phyloP scores from a whole-genome alignment of 1,284 basidiomycete species.

The Rhodofomes roseus region DNA sequence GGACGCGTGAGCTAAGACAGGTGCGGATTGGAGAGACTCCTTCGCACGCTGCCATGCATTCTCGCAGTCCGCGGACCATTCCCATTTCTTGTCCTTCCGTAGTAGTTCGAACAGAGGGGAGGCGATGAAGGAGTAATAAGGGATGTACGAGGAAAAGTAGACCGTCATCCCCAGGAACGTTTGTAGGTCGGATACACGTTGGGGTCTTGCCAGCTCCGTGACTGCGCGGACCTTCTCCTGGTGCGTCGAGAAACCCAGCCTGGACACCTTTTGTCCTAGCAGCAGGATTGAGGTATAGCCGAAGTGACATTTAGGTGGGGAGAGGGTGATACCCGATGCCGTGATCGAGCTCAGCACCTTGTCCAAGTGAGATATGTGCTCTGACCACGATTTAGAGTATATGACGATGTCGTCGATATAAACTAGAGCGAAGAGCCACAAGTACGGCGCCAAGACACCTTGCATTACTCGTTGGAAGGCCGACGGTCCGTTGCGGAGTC shows the following conservation, averaged over 20 bases:
- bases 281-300: no score
- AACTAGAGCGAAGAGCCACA: no score
- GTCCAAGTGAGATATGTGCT: slow-evolving; percentile 27
- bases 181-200: slow-evolving; percentile 21
- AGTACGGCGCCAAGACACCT: no score
- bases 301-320: no score
- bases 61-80: slow-evolving; percentile 13
- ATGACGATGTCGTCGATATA: no score
- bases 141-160: slow-evolving; percentile 29
- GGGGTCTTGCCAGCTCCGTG: slow-evolving; percentile 18
- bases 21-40: slow-evolving; percentile 11
- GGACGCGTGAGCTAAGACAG: slow-evolving; percentile 20
- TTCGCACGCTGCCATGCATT: slow-evolving; percentile 15
- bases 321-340: slow-evolving; percentile 28
- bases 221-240: slow-evolving; percentile 28
- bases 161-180: slow-evolving; percentile 33
- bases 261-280: no score
- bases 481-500: no score
- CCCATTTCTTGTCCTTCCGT: no score
- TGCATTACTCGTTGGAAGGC: no score
- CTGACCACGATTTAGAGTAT: no score
- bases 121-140: no score
- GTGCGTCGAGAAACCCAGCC: slow-evolving; percentile 28
- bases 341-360: slow-evolving; percentile 27
- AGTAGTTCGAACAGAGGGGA: no score